Percentiles rank a stretch among this genome's conserved stretches.
Evolutionary conservation across 78 protist genomes (phyloP).

Genomic region (Pelomyxa schiedti): DNA sequence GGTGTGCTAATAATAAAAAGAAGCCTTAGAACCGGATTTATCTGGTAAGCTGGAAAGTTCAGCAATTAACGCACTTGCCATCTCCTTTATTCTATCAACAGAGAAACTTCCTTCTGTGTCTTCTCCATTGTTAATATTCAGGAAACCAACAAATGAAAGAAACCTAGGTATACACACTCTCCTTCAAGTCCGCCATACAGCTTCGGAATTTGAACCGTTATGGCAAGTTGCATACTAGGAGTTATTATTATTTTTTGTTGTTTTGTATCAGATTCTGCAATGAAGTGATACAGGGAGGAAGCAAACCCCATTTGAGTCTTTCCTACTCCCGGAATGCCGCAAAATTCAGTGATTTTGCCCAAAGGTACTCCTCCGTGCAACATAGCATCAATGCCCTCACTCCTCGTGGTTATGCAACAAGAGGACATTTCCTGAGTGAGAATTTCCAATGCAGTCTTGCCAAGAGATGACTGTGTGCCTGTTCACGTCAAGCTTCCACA

Average conservation of each 20-base stretch:
- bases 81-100: conserved; percentile 11
- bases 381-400: conserved; percentile 2
- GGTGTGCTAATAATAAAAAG: too few species aligned
- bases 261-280: not conserved
- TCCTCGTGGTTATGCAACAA: conserved; percentile 9
- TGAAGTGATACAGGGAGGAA: not conserved
- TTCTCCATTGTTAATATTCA: too few species aligned
- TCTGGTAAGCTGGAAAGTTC: too few species aligned
- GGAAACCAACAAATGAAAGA: too few species aligned
- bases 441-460: too few species aligned
- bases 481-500: too few species aligned
- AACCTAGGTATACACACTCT: conserved; percentile 21
- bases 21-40: too few species aligned
- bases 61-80: conserved; percentile 14
- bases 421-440: too few species aligned
- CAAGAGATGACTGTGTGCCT: too few species aligned
- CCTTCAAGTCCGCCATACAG: conserved; percentile 17
- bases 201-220: conserved; percentile 5
- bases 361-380: conserved; percentile 14
- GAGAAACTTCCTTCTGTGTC: conserved; percentile 48
- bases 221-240: conserved; percentile 36
- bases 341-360: conserved; percentile 26
- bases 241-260: too few species aligned
- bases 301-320: conserved; percentile 36
- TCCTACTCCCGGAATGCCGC: conserved; percentile 40